phyloP scores from a whole-genome alignment of 2,329 filamentous ascomycete species.

The Phialophora expanda region DNA sequence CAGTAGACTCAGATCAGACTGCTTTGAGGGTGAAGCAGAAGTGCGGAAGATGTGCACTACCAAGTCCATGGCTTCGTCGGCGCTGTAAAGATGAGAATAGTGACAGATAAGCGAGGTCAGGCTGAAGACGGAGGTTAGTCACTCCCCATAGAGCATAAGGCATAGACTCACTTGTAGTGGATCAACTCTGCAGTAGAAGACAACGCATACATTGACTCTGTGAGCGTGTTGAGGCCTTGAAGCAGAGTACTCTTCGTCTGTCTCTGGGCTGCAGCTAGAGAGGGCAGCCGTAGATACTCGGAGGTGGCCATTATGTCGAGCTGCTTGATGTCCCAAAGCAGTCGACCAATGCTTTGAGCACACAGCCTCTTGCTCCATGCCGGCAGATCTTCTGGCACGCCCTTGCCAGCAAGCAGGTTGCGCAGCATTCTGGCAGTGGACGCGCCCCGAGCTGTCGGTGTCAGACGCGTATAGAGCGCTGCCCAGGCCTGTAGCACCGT shows the following conservation, averaged over 20 bases:
- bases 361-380: constrained; percentile 35
- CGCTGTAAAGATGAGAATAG: constrained; percentile 35
- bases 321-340: constrained; percentile 36
- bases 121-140: constrained; percentile 19
- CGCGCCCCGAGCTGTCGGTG: constrained; percentile 25
- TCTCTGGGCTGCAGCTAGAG: constrained; percentile 31
- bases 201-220: constrained; percentile 29
- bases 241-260: constrained; percentile 33
- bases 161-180: constrained; percentile 34
- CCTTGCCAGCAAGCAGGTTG: constrained; percentile 27
- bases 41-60: constrained; percentile 32
- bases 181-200: constrained; percentile 32
- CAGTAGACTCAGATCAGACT: constrained; percentile 19
- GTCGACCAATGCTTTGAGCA: constrained; percentile 33
- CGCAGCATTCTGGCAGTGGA: constrained; percentile 30
- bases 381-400: constrained; percentile 28
- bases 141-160: background rate
- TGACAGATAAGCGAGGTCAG: constrained; percentile 31
- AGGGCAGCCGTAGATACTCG: constrained; percentile 30
- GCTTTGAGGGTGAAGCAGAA: constrained; percentile 26
- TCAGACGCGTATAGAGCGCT: constrained; percentile 25
- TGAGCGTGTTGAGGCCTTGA: constrained; percentile 30
- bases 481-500: constrained; percentile 27
- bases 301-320: constrained; percentile 32
- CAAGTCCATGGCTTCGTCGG: constrained; percentile 33